Base-by-base conservation (phyloP, 345 rosid species). In the Dimocarpus longan region DNA sequence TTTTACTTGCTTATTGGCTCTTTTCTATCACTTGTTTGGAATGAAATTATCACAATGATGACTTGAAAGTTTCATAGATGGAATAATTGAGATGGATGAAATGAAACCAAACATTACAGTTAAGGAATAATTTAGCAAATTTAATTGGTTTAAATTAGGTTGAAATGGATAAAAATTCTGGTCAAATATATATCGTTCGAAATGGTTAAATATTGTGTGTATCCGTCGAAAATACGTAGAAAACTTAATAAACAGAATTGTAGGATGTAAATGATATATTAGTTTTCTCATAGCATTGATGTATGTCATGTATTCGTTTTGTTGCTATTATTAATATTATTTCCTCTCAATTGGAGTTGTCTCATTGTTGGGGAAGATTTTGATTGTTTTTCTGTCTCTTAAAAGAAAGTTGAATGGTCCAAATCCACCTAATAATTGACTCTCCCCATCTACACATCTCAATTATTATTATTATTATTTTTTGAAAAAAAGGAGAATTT, bases 391-490 rank as follows among this genome's bases (percentile, higher is more conserved):
- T 15, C 5, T 68, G 2, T 18, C 19, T 24, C 48, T 6, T 18
- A 21, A 66, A 62, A 74, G 18, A 66, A 71, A 39, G 57, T 71
- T 43, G 81, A 80, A 42, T 77, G 19, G 72, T 82, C 81, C 68
- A 66, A 82, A 62, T 67, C 66, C 65, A 71, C 82, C 78, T 63
- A 85, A 82, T 40, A 80, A 80, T 80, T 78, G 79, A 78, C 79
- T 12, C 63, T 32, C 66, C 60, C 44, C 12, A 64, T 28, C 39
- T 26, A 64, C 37, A 46, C 60, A 68, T 76, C 52, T 62, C 21
- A 43, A 43, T 75, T 63, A 24, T 40, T 44, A n/a, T n/a, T n/a
- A n/a, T n/a, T n/a, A n/a, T n/a, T n/a, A n/a, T n/a, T n/a, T n/a
- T n/a, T n/a, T n/a, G n/a, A n/a, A n/a, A n/a, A n/a, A n/a, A n/a